Percentiles rank a stretch among this genome's conserved stretches.
Evolutionary conservation across 2,329 filamentous ascomycete species (phyloP).

Genomic region (Fusarium poae): DNA sequence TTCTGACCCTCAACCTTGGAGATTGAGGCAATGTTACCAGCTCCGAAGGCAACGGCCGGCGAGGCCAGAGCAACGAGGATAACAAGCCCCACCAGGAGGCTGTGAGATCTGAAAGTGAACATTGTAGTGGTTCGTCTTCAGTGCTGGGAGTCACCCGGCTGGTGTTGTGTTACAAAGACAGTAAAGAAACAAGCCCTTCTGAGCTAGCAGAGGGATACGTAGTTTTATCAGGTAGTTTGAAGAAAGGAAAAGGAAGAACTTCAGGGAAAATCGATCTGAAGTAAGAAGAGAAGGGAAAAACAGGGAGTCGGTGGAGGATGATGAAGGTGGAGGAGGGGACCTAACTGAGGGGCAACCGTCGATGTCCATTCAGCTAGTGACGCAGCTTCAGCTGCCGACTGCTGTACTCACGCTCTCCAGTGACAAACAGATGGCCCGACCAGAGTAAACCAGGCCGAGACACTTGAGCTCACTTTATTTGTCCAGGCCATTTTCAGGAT

Average conservation of each 20-base stretch:
- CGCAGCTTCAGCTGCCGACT: conserved; percentile 46
- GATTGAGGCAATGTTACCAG: conserved; percentile 87
- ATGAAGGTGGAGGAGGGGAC: conserved; percentile 42
- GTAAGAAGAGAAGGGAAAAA: conserved; percentile 21
- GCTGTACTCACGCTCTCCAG: conserved; percentile 23
- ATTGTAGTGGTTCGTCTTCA: conserved; percentile 54
- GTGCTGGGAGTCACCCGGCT: conserved; percentile 34
- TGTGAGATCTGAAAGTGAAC: conserved; percentile 62
- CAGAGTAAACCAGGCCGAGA: conserved; percentile 36
- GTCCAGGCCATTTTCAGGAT: conserved; percentile 18
- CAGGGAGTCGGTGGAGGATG: conserved; percentile 34
- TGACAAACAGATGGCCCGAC: conserved; percentile 26
- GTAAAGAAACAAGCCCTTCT: conserved; percentile 32
- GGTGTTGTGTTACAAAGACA: conserved; percentile 20
- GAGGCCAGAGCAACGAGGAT: conserved; percentile 75
- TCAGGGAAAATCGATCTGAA: conserved; percentile 9
- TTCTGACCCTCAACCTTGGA: conserved; percentile 87
- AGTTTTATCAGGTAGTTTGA: conserved; percentile 6
- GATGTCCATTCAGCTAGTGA: conserved; percentile 36
- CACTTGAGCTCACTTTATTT: conserved; percentile 23
- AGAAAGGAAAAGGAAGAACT: conserved; percentile 8
- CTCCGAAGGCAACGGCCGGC: conserved; percentile 83
- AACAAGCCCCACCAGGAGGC: conserved; percentile 67
- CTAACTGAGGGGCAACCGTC: conserved; percentile 43
- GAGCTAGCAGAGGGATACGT: conserved; percentile 38